These are phyloP conservation scores for Polygonum aviculare DNA, from an alignment of 148 eudicot species.

Conservation along the genomic window DNA sequence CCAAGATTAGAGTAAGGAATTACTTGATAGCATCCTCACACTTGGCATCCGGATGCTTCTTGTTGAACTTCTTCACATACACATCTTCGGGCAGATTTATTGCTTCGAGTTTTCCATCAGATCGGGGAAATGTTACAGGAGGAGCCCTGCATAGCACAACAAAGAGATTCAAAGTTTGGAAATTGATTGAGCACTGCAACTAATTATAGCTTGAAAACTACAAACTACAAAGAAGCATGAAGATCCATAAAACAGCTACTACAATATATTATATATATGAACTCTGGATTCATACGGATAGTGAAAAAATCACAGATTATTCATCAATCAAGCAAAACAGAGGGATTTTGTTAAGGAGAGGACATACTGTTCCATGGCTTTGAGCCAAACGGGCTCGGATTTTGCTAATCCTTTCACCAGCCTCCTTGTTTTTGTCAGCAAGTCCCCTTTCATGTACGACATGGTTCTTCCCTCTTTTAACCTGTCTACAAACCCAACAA, in stretches of 20 bases:
- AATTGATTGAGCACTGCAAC: background rate
- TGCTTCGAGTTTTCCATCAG: constrained; percentile 45
- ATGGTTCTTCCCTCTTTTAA: constrained; percentile 21
- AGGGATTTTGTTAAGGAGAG: background rate
- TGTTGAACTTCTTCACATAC: constrained; percentile 56
- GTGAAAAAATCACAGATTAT: background rate
- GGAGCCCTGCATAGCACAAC: constrained; percentile 56
- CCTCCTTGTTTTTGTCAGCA: constrained; percentile 63
- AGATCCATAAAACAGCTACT: background rate
- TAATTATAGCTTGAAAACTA: background rate
- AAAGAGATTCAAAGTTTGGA: background rate
- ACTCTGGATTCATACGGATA: background rate
- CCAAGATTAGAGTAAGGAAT: background rate
- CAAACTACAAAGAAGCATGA: background rate
- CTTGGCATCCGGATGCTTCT: constrained; percentile 72
- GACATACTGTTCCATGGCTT: constrained; percentile 78
- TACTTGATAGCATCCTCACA: constrained; percentile 83
- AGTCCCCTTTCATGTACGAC: constrained; percentile 82
- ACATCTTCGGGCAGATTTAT: constrained; percentile 81
- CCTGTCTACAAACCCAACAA: no score
- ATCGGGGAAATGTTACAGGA: constrained; percentile 71
- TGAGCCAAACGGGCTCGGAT: constrained; percentile 79
- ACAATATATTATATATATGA: background rate
- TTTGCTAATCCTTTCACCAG: constrained; percentile 78
- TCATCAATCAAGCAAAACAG: background rate